Base-by-base conservation (phyloP, 2,329 filamentous ascomycete species). In the Sarocladium kiliense region DNA sequence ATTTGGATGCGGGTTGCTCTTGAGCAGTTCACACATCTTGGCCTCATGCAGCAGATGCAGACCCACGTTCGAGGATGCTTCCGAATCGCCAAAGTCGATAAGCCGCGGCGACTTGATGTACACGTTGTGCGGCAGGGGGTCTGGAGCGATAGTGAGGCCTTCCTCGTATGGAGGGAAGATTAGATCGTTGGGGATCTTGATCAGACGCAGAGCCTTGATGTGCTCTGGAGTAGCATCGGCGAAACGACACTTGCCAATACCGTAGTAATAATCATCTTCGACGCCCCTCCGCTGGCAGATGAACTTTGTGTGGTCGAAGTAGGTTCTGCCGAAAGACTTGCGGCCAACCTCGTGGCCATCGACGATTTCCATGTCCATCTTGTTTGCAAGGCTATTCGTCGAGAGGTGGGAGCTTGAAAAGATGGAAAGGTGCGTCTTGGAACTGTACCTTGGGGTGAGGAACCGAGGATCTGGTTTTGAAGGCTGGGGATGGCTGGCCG, bases 281-380 rank as follows among this genome's bases (percentile, higher is more conserved):
- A 19, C 21, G 16, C 50, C 50, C 19, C 21, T 25, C 6, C 50
- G 50, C 34, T 53, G 50, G 34, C 50, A 53, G 34, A 53, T 53
- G 34, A 53, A 53, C 50, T 41, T 53, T 6, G 50, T 53, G 50
- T 41, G 21, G 21, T 53, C 50, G 23, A 53, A 41, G 50, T 53
- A 53, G n/a, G 2, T 53, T 19, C 32, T n/a, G 26, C 50, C 50
- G 21, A 39, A 53, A 12, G 34, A 11, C 21, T 26, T 39, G 21
- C 50, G 32, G 21, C 16, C 21, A 19, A 53, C 21, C 21, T 53
- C 50, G 5, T 19, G 32, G 16, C 50, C 18, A 18, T 53, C 50
- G 12, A 53, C 21, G 18, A 53, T 41, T 16, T 53, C 50, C 50
- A 53, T 39, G 34, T 53, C 50, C 47, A 51, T 34, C 3, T 11